phyloP scores from a whole-genome alignment of 1,139 yeast genomes.

The Magnusiomyces tetraspermus region DNA sequence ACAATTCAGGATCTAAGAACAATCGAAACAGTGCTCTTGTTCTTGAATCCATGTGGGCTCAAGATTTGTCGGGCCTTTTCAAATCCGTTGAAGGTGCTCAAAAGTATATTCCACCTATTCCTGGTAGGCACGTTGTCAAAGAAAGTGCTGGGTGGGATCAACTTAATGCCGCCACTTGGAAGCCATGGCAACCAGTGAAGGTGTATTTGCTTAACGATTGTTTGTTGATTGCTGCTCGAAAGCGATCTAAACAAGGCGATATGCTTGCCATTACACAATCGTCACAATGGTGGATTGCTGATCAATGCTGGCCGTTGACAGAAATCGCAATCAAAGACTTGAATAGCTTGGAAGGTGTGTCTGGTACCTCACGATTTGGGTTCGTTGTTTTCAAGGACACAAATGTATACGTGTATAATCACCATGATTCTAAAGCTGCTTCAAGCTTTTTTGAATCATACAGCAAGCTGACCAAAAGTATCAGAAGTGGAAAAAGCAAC shows the following conservation, averaged over 20 bases:
- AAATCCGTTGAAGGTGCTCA: slow-evolving; percentile 88
- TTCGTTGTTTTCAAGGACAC: slow-evolving; percentile 2
- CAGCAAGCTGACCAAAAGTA: background rate
- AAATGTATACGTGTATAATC: slow-evolving; percentile 5
- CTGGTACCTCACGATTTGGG: slow-evolving; percentile 27
- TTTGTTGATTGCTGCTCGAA: slow-evolving; percentile 64
- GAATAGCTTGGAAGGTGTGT: slow-evolving; percentile 8
- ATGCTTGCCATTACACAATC: slow-evolving; percentile 15
- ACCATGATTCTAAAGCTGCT: background rate
- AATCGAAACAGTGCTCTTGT: slow-evolving; percentile 66
- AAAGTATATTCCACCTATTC: slow-evolving; percentile 61
- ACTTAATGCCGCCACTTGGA: slow-evolving; percentile 78
- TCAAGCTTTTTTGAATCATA: slow-evolving; percentile 1
- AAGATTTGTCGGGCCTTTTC: slow-evolving; percentile 60
- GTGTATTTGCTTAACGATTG: slow-evolving; percentile 72
- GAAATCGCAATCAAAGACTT: slow-evolving; percentile 49
- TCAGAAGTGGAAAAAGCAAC: background rate
- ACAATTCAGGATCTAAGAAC: slow-evolving; percentile 5
- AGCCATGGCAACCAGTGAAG: slow-evolving; percentile 68
- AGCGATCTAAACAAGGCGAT: slow-evolving; percentile 28
- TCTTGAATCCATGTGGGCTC: slow-evolving; percentile 73
- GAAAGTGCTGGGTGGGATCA: slow-evolving; percentile 86
- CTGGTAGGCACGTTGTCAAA: slow-evolving; percentile 73
- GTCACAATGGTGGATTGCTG: slow-evolving; percentile 47
- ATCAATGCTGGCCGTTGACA: slow-evolving; percentile 68